Evolutionary conservation across 352 stramenopile species (phyloP), one percentile per base, ranked within the genome.

Genomic region (Phytophthora crassamura): DNA sequence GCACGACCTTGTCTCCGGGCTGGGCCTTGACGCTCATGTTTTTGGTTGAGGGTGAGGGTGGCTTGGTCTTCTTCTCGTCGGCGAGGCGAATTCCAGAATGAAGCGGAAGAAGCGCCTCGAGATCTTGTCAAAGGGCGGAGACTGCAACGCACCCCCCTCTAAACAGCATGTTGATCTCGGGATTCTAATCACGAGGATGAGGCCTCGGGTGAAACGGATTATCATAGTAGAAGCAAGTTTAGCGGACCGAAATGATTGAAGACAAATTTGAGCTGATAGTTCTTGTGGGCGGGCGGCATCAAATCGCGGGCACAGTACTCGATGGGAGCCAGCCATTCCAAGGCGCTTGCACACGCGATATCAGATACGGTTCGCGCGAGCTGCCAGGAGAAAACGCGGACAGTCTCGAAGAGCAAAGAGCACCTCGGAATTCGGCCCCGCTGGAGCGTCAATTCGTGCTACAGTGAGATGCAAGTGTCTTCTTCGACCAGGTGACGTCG

Each of bases 1-100:
- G 90, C 62, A 99, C 84, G 69, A 98, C 86, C 78, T 98, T 98
- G 72, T 94, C 85, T 72, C 85, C 85, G 39, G 80, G 22, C 20
- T 90, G 78, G 63, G 84, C 84, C 46, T 82, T 66, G 32, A 93
- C 84, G 71, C 84, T 93, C 84, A 93, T 93, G 7, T 2, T 80
- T 46, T 47, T 33, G n/a, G 56, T 11, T 18, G 58, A 62, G 40
- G 7, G 28, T 42, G 35, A 41, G 43, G 72, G 67, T 61, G 11
- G 56, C 46, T 52, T 54, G 56, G 67, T 54, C 49, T 61, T 57
- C 52, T 54, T 51, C 22, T 25, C 22, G 22, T 25, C 22, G 22
- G 22, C 22, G 22, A 35, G 59, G 77, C 63, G 50, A 80, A 83
- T 76, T 78, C 35, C 55, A 72, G 64, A 78, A 63, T 89, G 80